phyloP scores from a whole-genome alignment of 2,329 filamentous ascomycete genomes.

The Fusarium paranaense region DNA sequence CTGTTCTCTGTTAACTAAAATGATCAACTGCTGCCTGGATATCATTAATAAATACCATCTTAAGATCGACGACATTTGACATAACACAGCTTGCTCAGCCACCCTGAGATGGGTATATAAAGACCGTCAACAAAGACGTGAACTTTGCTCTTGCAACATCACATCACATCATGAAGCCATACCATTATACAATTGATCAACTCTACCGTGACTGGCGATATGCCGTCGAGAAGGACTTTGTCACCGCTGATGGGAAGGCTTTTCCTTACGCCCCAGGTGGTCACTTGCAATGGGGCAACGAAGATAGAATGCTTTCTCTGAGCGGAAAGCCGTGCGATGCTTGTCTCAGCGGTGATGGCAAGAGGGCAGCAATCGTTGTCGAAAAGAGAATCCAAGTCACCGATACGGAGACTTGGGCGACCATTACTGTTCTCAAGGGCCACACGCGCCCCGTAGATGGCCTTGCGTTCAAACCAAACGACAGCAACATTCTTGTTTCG shows the following conservation, averaged over 20 bases:
- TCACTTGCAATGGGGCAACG: conserved; percentile 14
- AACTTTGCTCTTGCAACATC: not conserved
- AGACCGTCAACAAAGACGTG: not conserved
- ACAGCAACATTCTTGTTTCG: conserved; percentile 3
- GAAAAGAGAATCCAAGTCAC: conserved; percentile 12
- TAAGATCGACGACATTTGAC: not conserved
- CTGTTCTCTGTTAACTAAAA: not conserved
- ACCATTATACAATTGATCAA: conserved; percentile 14
- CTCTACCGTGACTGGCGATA: conserved; percentile 23
- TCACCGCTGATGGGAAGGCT: not conserved
- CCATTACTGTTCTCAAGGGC: conserved; percentile 12
- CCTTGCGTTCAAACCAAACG: conserved; percentile 5
- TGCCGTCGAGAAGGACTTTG: conserved; percentile 17
- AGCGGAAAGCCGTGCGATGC: not conserved
- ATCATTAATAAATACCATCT: not conserved
- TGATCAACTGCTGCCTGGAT: not conserved
- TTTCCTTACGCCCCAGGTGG: conserved; percentile 16
- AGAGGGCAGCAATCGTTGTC: conserved; percentile 4
- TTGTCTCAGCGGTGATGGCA: conserved; percentile 2
- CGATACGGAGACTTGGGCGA: conserved; percentile 8
- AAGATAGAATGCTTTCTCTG: conserved; percentile 2
- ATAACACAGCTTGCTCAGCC: not conserved
- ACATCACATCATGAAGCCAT: not conserved
- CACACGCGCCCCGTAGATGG: not conserved
- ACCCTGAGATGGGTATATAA: not conserved